A percentile compares a stretch with the other conserved stretches of the same genome.
Conservation (phyloP, 2,329 filamentous ascomycete genomes). For the Clonostachys rosea region DNA sequence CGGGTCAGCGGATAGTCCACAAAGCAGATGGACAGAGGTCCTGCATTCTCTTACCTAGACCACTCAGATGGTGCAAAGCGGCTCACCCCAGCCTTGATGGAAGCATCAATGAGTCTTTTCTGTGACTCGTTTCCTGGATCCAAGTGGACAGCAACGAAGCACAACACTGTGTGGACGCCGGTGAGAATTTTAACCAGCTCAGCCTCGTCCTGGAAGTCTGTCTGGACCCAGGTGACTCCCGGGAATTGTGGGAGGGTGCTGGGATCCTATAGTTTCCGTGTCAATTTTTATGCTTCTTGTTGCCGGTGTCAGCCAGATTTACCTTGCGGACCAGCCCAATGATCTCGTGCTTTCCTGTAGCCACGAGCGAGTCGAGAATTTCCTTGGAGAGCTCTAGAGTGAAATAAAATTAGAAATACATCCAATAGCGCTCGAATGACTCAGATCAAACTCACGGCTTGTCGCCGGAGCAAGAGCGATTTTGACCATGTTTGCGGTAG, state of each 20-base stretch:
- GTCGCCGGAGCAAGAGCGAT: neutral
- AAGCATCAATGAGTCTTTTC: slow-evolving; percentile 47
- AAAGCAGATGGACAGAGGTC: neutral
- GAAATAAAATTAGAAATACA: neutral
- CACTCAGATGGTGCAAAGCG: slow-evolving; percentile 60
- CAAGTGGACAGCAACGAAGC: slow-evolving; percentile 34
- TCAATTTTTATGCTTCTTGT: neutral
- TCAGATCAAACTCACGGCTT: neutral
- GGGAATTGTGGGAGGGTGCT: neutral
- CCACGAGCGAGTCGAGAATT: neutral
- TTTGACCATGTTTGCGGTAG: neutral
- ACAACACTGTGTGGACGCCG: slow-evolving; percentile 47
- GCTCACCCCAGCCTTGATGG: slow-evolving; percentile 51
- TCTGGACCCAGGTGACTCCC: neutral
- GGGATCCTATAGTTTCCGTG: neutral
- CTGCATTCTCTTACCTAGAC: slow-evolving; percentile 19
- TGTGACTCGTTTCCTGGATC: slow-evolving; percentile 23
- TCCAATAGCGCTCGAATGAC: neutral
- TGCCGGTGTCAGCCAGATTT: neutral
- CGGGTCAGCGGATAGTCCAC: neutral
- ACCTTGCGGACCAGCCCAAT: slow-evolving; percentile 1
- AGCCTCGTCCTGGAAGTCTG: neutral
- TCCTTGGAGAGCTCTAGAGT: neutral
- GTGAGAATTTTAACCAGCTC: neutral
- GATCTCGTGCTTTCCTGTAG: neutral